Evolutionary conservation across 2,329 filamentous ascomycete genomes (phyloP), one percentile per base, ranked within the genome.

Genomic region (Lasiodiplodia theobromae): DNA sequence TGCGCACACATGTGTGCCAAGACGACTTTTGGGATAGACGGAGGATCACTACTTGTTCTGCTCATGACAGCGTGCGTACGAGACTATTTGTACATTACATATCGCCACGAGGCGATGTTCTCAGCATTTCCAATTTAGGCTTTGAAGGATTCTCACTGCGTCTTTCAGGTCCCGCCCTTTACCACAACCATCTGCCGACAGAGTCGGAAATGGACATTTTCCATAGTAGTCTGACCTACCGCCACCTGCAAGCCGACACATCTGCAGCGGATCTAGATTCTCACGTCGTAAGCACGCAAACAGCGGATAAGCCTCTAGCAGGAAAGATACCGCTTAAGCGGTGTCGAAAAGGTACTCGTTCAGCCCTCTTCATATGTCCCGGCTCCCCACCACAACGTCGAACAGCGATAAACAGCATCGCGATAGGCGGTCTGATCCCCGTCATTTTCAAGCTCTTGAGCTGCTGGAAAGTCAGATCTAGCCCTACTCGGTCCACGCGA

Each of bases 241-340:
- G 38, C 25, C 40, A 10, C 14, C 37, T 38, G 60, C 31, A 64
- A 38, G 47, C 60, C 28, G 14, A 51, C 21, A 57, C 37, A 64
- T 64, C 60, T 64, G 60, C 60, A 64, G 60, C 31, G n/a, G 47
- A 64, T 64, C 60, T 64, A 64, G 60, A 64, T 64, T 64, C 60
- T 64, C 60, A 64, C 47, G 11, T 23, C 18, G 60, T 64, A 52
- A 64, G 44, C 60, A 64, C 47, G 28, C 28, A 64, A 62, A 62
- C 51, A 18, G 4, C 16, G 44, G 4, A 52, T 64, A 51, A 52
- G 60, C 60, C 60, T 51, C 28, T 18, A 18, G n/a, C n/a, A 28
- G 25, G 23, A 49, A 52, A 51, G 10, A 38, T 38, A 37, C 54
- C 34, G 44, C 44, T 37, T 28, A 51, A 63, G 40, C 44, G 25